phyloP scores from a whole-genome alignment of 2,329 filamentous ascomycete species.

The Fusarium pseudoanthophilum region DNA sequence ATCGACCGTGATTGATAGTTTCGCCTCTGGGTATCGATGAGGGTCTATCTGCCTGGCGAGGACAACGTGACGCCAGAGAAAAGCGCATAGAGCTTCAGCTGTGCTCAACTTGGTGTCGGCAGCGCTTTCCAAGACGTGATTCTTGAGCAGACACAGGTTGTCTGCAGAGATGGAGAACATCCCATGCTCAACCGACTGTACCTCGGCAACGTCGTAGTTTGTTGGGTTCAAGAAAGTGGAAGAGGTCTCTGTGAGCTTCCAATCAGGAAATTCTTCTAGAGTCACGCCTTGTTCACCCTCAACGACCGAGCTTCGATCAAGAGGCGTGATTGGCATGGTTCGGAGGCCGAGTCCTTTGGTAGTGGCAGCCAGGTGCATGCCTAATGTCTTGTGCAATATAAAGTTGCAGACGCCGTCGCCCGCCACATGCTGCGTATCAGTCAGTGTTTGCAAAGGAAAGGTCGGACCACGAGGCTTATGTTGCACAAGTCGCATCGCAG shows the following conservation, averaged over 20 bases:
- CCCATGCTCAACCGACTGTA: not conserved
- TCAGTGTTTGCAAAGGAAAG: not conserved
- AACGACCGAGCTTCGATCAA: slow-evolving; percentile 1
- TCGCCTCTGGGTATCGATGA: slow-evolving; percentile 1
- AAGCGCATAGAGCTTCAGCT: not conserved
- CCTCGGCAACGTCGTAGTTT: not conserved
- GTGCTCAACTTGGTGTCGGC: not conserved
- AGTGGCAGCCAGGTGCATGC: slow-evolving; percentile 4
- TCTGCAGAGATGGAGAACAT: slow-evolving; percentile 2
- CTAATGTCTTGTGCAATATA: slow-evolving; percentile 9
- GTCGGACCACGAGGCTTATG: rapidly evolving
- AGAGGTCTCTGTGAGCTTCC: slow-evolving; percentile 11
- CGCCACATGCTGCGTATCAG: slow-evolving; percentile 2
- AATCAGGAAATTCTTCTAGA: not conserved
- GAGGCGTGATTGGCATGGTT: not conserved
- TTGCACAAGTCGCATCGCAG: not conserved
- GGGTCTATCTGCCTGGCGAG: not conserved
- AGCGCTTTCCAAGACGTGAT: not conserved
- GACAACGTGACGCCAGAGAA: slow-evolving; percentile 14
- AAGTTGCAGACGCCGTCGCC: slow-evolving; percentile 16
- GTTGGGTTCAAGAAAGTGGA: slow-evolving; percentile 4
- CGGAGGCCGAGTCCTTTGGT: not conserved
- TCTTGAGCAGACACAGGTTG: not conserved
- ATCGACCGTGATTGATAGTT: slow-evolving; percentile 7
- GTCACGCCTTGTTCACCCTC: not conserved